Conservation (phyloP, 768 basidiomycete genomes). For the Lentinula guzmanii region DNA sequence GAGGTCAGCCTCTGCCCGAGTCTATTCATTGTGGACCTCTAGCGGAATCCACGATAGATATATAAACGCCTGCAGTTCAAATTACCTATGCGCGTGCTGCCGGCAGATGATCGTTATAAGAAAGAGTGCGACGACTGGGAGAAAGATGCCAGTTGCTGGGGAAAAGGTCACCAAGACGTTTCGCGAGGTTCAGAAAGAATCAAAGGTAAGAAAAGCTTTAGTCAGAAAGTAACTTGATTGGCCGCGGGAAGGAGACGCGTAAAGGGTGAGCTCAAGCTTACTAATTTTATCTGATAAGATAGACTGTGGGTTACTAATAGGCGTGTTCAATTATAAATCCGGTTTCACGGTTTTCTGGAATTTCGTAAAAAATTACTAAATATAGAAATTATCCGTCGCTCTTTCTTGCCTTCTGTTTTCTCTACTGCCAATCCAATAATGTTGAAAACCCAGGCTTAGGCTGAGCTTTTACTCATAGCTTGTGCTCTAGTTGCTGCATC, state of each 20-base stretch:
- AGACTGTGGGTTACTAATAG: not conserved
- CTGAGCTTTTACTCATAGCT: too few species aligned
- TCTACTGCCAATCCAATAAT: too few species aligned
- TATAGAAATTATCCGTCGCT: too few species aligned
- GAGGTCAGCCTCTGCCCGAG: slow-evolving; percentile 2
- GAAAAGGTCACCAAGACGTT: not conserved
- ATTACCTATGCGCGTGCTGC: not conserved
- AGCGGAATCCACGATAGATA: not conserved
- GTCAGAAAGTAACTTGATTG: not conserved
- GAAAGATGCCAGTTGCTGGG: too few species aligned
- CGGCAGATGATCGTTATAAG: not conserved
- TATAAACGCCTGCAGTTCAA: not conserved
- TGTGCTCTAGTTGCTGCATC: too few species aligned
- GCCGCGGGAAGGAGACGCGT: not conserved
- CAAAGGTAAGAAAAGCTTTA: not conserved
- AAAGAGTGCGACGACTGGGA: not conserved
- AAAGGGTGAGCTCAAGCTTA: not conserved
- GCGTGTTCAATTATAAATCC: too few species aligned
- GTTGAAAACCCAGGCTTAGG: too few species aligned
- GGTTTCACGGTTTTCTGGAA: too few species aligned
- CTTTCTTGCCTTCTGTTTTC: too few species aligned
- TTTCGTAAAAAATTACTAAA: too few species aligned
- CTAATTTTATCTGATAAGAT: not conserved
- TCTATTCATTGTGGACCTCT: slow-evolving; percentile 1
- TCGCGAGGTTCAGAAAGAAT: not conserved